Percentiles rank a stretch among this genome's conserved stretches.
These are phyloP conservation scores for Pseudopediastrum boryanum DNA, from an alignment of 139 green algal genomes.

Conservation along the genomic window DNA sequence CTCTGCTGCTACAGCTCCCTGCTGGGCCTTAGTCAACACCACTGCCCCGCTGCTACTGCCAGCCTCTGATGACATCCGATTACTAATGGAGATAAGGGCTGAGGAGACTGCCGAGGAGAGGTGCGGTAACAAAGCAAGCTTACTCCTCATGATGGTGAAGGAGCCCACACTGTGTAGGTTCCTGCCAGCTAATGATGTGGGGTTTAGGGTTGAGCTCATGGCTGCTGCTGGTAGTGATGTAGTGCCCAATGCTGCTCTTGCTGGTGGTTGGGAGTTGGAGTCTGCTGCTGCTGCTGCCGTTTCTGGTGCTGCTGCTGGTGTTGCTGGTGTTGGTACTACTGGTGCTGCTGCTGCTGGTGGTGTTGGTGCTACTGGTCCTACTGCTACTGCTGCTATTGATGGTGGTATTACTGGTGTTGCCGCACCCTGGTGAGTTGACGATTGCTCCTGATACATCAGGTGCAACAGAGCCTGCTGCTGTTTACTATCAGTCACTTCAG, in stretches of 20 bases:
- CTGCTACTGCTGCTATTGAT: no score
- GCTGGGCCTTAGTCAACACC: conserved; percentile 8
- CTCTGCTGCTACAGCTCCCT: conserved; percentile 15
- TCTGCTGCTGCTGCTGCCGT: neutral
- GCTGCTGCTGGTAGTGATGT: neutral
- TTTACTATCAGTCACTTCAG: neutral
- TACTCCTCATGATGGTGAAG: no score
- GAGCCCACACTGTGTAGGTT: neutral
- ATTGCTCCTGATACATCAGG: no score
- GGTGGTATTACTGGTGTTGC: no score
- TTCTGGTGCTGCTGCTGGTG: conserved; percentile 17
- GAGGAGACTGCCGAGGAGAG: conserved; percentile 7
- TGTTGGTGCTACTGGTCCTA: conserved; percentile 1
- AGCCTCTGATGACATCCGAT: conserved; percentile 2
- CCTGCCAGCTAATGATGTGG: conserved; percentile 15
- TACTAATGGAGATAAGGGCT: conserved; percentile 15
- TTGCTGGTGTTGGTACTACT: neutral
- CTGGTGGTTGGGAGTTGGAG: neutral
- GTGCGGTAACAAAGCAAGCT: neutral
- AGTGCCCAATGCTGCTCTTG: neutral
- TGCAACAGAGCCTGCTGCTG: conserved; percentile 25
- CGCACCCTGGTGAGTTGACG: no score
- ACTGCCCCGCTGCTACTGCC: conserved; percentile 1
- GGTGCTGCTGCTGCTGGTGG: neutral
- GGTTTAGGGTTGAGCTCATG: neutral